phyloP scores from a whole-genome alignment of 2,329 filamentous ascomycete species.

The Ophiostoma sp. region DNA sequence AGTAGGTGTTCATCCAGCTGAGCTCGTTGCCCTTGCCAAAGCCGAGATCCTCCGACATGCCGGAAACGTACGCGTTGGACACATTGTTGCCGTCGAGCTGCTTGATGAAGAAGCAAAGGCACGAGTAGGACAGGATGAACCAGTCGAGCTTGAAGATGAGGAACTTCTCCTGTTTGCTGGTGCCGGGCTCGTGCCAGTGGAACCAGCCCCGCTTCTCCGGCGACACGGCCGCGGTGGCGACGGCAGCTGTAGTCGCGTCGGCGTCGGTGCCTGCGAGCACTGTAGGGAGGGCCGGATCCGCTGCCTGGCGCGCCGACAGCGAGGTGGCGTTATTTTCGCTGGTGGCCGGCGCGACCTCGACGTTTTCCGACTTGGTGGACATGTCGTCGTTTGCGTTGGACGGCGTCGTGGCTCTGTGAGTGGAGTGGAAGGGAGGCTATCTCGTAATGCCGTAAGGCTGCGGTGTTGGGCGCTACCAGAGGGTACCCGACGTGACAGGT shows the following conservation, averaged over 20 bases:
- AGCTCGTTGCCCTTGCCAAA: slow-evolving; percentile 38
- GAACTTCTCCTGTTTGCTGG: slow-evolving; percentile 38
- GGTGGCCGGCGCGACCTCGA: neutral
- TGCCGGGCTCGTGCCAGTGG: slow-evolving; percentile 41
- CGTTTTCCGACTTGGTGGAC: slow-evolving; percentile 11
- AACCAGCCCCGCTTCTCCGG: slow-evolving; percentile 30
- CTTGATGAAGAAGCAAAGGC: slow-evolving; percentile 45
- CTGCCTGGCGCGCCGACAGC: neutral
- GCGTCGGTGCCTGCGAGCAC: neutral
- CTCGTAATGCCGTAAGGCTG: neutral
- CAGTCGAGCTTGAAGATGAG: slow-evolving; percentile 47
- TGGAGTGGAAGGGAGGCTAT: neutral
- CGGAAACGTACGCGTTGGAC: slow-evolving; percentile 44
- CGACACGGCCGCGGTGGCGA: neutral
- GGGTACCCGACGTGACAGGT: neutral
- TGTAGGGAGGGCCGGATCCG: neutral
- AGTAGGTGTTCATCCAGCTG: slow-evolving; percentile 44
- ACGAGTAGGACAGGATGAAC: slow-evolving; percentile 40
- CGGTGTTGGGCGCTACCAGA: neutral
- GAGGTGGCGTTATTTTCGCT: neutral
- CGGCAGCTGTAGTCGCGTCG: neutral
- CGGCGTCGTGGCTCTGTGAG: neutral
- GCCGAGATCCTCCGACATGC: slow-evolving; percentile 43
- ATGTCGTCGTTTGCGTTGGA: neutral
- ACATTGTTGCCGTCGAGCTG: slow-evolving; percentile 43